Conservation (phyloP, 345 rosid species). For the Combretum micranthum region DNA sequence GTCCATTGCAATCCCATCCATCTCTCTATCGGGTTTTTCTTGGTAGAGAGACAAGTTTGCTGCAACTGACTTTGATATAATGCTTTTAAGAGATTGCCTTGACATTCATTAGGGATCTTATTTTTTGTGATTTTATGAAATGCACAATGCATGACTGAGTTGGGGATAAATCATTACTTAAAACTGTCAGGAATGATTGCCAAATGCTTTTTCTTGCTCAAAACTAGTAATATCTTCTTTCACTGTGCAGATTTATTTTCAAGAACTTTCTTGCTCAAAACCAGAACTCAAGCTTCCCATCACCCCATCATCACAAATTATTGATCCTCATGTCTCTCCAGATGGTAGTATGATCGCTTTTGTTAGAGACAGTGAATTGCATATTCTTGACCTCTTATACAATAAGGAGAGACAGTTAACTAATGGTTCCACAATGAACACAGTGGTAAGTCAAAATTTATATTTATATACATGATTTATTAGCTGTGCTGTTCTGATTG, state of each 20-base stretch:
- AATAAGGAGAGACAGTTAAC: slow-evolving; percentile 61
- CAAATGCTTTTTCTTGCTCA: neutral
- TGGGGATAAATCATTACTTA: too few relatives aligned
- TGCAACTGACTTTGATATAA: too few relatives aligned
- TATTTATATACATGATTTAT: too few relatives aligned
- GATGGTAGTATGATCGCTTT: slow-evolving; percentile 80
- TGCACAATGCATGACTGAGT: too few relatives aligned
- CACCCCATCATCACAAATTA: slow-evolving; percentile 49
- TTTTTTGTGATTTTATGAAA: too few relatives aligned
- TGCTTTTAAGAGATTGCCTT: too few relatives aligned
- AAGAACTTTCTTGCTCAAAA: slow-evolving; percentile 55
- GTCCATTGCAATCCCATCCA: too few relatives aligned
- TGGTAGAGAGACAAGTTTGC: too few relatives aligned
- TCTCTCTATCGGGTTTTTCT: too few relatives aligned
- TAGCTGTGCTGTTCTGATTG: too few relatives aligned
- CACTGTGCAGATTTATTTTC: slow-evolving; percentile 62
- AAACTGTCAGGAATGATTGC: too few relatives aligned
- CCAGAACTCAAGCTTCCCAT: slow-evolving; percentile 74
- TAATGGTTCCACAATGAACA: slow-evolving; percentile 49
- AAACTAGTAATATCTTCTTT: slow-evolving; percentile 1
- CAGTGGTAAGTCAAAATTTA: slow-evolving; percentile 37
- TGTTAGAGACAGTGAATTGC: slow-evolving; percentile 62
- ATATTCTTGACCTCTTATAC: slow-evolving; percentile 51
- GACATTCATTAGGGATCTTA: too few relatives aligned
- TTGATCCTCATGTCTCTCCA: slow-evolving; percentile 86